A percentile compares a stretch with the other conserved stretches of the same genome.
Evolutionary conservation across 2,329 filamentous ascomycete genomes (phyloP).

Genomic region (Penicillium vulpinum): DNA sequence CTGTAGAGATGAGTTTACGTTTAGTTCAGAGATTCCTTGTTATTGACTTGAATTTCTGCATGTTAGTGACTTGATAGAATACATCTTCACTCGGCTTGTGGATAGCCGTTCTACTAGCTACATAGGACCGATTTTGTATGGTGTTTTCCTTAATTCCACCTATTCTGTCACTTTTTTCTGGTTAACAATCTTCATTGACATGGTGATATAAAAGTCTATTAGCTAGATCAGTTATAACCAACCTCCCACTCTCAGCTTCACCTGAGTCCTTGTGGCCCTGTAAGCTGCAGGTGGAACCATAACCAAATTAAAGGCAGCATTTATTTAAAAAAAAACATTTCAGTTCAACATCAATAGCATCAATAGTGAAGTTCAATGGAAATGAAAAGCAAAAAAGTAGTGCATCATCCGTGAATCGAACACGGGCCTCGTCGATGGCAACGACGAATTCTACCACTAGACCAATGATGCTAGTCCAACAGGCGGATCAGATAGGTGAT

Average conservation of each 20-base stretch:
- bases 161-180: too few relatives aligned
- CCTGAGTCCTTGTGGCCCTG: too few relatives aligned
- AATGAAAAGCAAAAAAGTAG: not conserved
- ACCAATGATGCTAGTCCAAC: conserved; percentile 41
- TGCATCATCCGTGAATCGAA: conserved; percentile 48
- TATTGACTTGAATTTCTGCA: not conserved
- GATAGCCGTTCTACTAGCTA: not conserved
- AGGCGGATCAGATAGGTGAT: not conserved
- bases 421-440: conserved; percentile 50
- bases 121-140: not conserved
- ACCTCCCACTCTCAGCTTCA: not conserved
- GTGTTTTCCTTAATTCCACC: too few relatives aligned
- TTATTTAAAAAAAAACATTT: not conserved
- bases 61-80: not conserved
- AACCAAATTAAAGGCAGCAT: not conserved
- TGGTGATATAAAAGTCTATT: not conserved
- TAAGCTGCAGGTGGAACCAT: not conserved
- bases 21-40: not conserved
- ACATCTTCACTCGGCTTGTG: not conserved
- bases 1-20: not conserved
- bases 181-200: too few relatives aligned
- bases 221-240: not conserved
- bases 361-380: not conserved
- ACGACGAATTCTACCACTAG: conserved; percentile 50
- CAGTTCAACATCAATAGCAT: too few relatives aligned